These are phyloP conservation scores for Oryza meyeriana DNA, from an alignment of 176 grass and related monocot genomes.

Conservation along the genomic window DNA sequence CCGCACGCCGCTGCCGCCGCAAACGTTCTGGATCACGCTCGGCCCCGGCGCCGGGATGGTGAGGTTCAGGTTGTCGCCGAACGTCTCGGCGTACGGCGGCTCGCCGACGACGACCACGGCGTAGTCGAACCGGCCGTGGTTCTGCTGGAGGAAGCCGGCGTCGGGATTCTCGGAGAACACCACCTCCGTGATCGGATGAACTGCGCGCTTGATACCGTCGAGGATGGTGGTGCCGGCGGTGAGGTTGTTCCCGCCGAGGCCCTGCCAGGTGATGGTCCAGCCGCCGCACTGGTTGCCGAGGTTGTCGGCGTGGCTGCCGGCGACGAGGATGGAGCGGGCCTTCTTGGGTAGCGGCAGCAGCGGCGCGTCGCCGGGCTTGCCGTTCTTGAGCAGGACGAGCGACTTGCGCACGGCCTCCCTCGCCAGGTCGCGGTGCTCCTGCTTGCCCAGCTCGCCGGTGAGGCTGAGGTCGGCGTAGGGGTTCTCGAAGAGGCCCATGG, in stretches of 20 bases:
- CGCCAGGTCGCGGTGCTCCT: constrained; percentile 74
- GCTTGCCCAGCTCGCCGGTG: constrained; percentile 46
- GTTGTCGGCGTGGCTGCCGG: constrained; percentile 60
- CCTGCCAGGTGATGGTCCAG: constrained; percentile 79
- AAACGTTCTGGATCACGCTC: constrained; percentile 42
- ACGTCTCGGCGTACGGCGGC: constrained; percentile 55
- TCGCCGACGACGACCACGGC: constrained; percentile 67
- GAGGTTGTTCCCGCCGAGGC: constrained; percentile 44
- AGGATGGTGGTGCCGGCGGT: constrained; percentile 59
- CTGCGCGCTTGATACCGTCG: constrained; percentile 40
- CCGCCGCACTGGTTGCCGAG: constrained; percentile 77
- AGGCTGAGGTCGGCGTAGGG: constrained; percentile 59
- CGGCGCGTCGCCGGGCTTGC: constrained; percentile 37
- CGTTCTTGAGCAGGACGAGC: constrained; percentile 60
- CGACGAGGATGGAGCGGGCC: constrained; percentile 43
- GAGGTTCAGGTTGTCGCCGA: constrained; percentile 66
- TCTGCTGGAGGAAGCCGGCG: constrained; percentile 31
- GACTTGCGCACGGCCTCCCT: constrained; percentile 75
- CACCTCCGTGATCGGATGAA: constrained; percentile 48
- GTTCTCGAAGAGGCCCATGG: constrained; percentile 62
- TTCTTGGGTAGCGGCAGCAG: constrained; percentile 55
- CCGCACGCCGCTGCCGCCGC: constrained; percentile 35
- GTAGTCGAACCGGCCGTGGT: constrained; percentile 41
- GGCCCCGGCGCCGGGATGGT: constrained; percentile 59
- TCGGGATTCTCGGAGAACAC: constrained; percentile 49